Conservation (phyloP, 1,284 basidiomycete species). For the Singerocomus inundabilis region DNA sequence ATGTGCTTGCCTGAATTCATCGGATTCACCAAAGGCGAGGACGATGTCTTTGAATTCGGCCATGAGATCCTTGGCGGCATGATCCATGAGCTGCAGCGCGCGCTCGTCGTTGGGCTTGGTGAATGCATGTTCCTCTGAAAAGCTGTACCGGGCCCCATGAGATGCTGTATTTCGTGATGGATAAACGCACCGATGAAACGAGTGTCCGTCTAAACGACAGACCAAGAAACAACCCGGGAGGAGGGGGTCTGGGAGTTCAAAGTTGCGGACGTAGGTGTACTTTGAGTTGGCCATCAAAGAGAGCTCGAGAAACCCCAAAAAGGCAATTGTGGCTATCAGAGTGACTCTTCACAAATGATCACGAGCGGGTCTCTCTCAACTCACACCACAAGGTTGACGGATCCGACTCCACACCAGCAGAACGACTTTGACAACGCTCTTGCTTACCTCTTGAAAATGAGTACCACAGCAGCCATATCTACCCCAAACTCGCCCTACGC, state of each 20-base stretch:
- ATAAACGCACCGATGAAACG: slow-evolving; percentile 81
- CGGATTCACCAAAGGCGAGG: slow-evolving; percentile 93
- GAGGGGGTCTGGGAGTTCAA: slow-evolving; percentile 86
- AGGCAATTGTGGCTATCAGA: slow-evolving; percentile 19
- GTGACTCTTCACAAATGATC: slow-evolving; percentile 15
- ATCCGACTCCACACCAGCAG: not conserved
- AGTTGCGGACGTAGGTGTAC: slow-evolving; percentile 89
- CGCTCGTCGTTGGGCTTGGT: slow-evolving; percentile 89
- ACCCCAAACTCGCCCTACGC: slow-evolving; percentile 45
- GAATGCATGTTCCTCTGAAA: slow-evolving; percentile 83
- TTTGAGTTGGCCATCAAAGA: slow-evolving; percentile 83
- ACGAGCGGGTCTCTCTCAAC: slow-evolving; percentile 2
- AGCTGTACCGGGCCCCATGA: slow-evolving; percentile 46
- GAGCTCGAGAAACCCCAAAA: slow-evolving; percentile 10
- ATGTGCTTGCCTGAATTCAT: slow-evolving; percentile 81
- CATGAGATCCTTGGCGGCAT: slow-evolving; percentile 83
- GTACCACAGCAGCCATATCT: slow-evolving; percentile 39
- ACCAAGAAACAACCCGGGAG: slow-evolving; percentile 86
- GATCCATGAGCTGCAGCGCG: slow-evolving; percentile 91
- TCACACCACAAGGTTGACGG: slow-evolving; percentile 1
- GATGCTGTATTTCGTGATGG: not conserved
- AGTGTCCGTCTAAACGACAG: slow-evolving; percentile 89
- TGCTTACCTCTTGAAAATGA: slow-evolving; percentile 16
- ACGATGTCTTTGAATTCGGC: slow-evolving; percentile 78
- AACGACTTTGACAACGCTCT: not conserved